A percentile compares a stretch with the other conserved stretches of the same genome.
Evolutionary conservation across 441 rosid species (phyloP).

Genomic region (Eutrema salsugineum): DNA sequence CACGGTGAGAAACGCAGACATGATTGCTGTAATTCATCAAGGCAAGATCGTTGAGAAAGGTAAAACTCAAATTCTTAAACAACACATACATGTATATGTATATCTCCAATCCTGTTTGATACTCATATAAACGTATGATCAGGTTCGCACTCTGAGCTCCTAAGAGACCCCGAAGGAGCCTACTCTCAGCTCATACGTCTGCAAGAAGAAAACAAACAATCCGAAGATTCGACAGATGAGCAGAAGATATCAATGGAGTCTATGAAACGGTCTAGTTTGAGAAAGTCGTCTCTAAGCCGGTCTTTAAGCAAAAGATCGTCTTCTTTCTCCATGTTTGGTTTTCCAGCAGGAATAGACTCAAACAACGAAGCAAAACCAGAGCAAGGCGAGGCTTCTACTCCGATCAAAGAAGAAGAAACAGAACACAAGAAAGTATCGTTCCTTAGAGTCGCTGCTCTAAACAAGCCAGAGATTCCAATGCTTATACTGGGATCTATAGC

Average conservation of each 20-base stretch:
- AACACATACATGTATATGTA: not conserved
- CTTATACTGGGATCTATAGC: constrained; percentile 50
- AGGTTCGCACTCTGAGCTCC: constrained; percentile 74
- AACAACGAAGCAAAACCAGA: constrained; percentile 20
- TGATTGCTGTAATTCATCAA: constrained; percentile 32
- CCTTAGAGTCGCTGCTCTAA: constrained; percentile 52
- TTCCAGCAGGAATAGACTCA: constrained; percentile 34
- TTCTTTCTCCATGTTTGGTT: constrained; percentile 42
- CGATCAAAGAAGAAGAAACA: constrained; percentile 16
- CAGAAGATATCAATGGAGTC: constrained; percentile 30
- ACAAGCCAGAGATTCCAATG: constrained; percentile 65
- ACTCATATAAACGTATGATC: constrained; percentile 4
- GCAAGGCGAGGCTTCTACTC: constrained; percentile 20
- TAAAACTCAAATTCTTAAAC: not conserved
- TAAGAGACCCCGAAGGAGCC: constrained; percentile 58
- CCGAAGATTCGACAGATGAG: constrained; percentile 32
- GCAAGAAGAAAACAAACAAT: constrained; percentile 41
- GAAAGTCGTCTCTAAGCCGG: constrained; percentile 32
- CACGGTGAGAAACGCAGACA: constrained; percentile 32
- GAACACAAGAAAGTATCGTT: constrained; percentile 44
- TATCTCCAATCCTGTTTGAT: not conserved
- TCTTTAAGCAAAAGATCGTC: constrained; percentile 56
- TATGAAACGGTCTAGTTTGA: constrained; percentile 33
- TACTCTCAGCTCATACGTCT: constrained; percentile 56
- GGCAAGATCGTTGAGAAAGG: constrained; percentile 34